These are phyloP conservation scores for Stipa capillata DNA, from an alignment of 176 grass and related monocot genomes.

Conservation along the genomic window DNA sequence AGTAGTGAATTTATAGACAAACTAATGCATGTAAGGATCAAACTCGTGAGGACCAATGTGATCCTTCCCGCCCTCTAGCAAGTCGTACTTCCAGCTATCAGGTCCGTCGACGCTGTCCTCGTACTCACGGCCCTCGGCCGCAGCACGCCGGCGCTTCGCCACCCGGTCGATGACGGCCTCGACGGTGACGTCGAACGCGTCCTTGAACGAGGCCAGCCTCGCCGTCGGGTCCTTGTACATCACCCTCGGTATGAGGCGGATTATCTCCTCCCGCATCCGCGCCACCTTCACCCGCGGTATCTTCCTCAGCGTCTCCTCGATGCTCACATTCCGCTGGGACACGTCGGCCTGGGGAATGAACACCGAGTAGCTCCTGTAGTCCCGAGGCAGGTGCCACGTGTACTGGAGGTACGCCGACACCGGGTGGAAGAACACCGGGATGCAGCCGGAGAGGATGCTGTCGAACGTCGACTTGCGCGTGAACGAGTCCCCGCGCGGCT, in stretches of 20 bases:
- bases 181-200: conserved; percentile 12
- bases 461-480: no score
- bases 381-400: neutral
- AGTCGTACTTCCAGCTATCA: no score
- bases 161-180: neutral
- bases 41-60: neutral
- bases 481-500: neutral
- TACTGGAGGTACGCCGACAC: conserved; percentile 11
- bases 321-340: neutral
- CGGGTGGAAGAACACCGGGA: conserved; percentile 60
- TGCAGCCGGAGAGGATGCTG: conserved; percentile 56
- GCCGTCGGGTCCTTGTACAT: no score
- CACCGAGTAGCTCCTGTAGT: neutral
- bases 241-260: neutral
- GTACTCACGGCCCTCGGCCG: neutral
- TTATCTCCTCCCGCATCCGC: neutral
- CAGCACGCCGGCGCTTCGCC: neutral
- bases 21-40: no score
- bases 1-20: no score
- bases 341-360: neutral
- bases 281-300: no score
- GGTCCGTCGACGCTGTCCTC: neutral
- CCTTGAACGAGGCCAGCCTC: neutral
- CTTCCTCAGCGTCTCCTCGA: no score
- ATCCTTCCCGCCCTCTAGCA: neutral